Evolutionary conservation across 148 eudicot genomes (phyloP).

Genomic region (Limonium bicolor): DNA sequence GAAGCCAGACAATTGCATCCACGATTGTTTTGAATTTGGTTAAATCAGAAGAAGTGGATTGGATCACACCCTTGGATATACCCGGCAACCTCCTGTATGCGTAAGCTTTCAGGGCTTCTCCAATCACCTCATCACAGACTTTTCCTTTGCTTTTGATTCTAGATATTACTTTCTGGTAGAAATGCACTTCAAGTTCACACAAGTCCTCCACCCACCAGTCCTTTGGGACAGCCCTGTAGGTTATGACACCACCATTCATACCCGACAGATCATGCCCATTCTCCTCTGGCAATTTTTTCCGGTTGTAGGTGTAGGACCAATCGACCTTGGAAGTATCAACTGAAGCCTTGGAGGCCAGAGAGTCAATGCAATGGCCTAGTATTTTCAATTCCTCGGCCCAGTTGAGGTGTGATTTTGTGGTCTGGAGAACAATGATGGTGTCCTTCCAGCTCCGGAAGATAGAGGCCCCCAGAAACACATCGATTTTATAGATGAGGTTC

Average conservation of each 20-base stretch:
- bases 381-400: constrained; percentile 71
- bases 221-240: constrained; percentile 39
- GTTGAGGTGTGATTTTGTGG: constrained; percentile 45
- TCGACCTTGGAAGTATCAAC: constrained; percentile 61
- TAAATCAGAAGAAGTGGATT: constrained; percentile 18
- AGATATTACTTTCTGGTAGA: constrained; percentile 39
- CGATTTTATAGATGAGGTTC: constrained; percentile 79
- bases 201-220: constrained; percentile 99
- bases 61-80: constrained; percentile 34
- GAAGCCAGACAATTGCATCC: constrained; percentile 44
- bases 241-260: constrained; percentile 30
- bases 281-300: constrained; percentile 59
- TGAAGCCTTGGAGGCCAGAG: constrained; percentile 70
- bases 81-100: constrained; percentile 49
- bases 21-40: constrained; percentile 26
- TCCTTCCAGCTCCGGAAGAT: constrained; percentile 91
- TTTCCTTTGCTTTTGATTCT: constrained; percentile 38
- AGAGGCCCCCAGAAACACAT: constrained; percentile 65
- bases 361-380: constrained; percentile 41
- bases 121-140: constrained; percentile 50
- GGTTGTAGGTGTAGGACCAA: constrained; percentile 84
- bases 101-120: constrained; percentile 83
- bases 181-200: constrained; percentile 66
- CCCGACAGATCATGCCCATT: constrained; percentile 43
- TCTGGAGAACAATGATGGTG: constrained; percentile 74